These are phyloP conservation scores for Schrenkiella parvula DNA, from an alignment of 345 rosid genomes.

Conservation along the genomic window DNA sequence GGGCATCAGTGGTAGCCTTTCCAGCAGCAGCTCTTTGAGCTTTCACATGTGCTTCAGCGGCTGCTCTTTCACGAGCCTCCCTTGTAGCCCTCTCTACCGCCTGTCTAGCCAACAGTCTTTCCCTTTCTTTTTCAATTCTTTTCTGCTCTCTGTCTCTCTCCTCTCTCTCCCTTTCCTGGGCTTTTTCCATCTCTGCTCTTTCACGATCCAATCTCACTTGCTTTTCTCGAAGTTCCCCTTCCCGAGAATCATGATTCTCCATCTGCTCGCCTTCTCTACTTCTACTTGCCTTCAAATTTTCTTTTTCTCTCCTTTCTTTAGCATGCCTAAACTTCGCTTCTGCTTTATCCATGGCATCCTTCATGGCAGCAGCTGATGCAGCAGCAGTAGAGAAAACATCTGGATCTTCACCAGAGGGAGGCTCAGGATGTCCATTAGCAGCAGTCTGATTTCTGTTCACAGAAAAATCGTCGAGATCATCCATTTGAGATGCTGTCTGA, in stretches of 20 bases:
- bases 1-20: slow-evolving; percentile 77
- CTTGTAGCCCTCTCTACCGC: slow-evolving; percentile 98
- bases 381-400: slow-evolving; percentile 66
- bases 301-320: slow-evolving; percentile 80
- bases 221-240: slow-evolving; percentile 54
- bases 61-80: slow-evolving; percentile 97
- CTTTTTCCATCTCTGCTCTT: slow-evolving; percentile 47
- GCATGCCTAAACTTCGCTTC: slow-evolving; percentile 91
- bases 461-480: slow-evolving; percentile 77
- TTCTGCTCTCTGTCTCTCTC: slow-evolving; percentile 48
- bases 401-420: slow-evolving; percentile 49
- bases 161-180: slow-evolving; percentile 48
- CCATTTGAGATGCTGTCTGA: slow-evolving; percentile 56
- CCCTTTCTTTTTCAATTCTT: slow-evolving; percentile 69
- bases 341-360: slow-evolving; percentile 97
- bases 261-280: slow-evolving; percentile 53
- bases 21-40: slow-evolving; percentile 89
- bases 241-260: slow-evolving; percentile 59
- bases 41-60: slow-evolving; percentile 69
- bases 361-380: slow-evolving; percentile 95
- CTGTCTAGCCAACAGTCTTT: slow-evolving; percentile 66
- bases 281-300: slow-evolving; percentile 61
- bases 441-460: slow-evolving; percentile 42
- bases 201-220: slow-evolving; percentile 54
- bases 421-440: slow-evolving; percentile 44